Evolutionary conservation across 306 rosid genomes (phyloP).

Genomic region (Coriaria nepalensis): DNA sequence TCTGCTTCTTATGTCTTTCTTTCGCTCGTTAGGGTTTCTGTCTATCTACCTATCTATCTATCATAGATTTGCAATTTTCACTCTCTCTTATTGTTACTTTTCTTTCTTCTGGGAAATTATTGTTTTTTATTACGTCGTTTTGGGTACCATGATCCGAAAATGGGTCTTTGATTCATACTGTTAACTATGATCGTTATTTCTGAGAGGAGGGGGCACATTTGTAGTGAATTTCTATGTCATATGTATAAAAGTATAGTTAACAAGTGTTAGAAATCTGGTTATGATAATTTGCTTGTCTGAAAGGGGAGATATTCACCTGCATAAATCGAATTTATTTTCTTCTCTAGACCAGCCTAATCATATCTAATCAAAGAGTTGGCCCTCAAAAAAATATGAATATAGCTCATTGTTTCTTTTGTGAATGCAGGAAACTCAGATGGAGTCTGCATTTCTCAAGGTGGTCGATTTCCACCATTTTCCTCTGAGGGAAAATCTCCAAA

Average conservation of each 20-base stretch:
- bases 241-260: no score
- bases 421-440: constrained; percentile 44
- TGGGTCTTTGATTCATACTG: background rate
- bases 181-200: background rate
- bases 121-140: background rate
- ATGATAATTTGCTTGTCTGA: no score
- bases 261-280: no score
- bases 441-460: constrained; percentile 78
- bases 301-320: no score
- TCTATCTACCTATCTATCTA: background rate
- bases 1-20: constrained; percentile 12
- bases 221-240: no score
- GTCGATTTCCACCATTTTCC: constrained; percentile 67
- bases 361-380: no score
- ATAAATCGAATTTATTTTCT: no score
- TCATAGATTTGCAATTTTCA: background rate
- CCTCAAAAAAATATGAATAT: background rate
- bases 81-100: background rate
- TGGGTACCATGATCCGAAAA: background rate
- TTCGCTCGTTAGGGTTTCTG: constrained; percentile 6
- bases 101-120: background rate
- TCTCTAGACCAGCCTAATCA: no score
- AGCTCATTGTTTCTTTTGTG: background rate
- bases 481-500: constrained; percentile 65
- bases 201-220: background rate